Evolutionary conservation across 176 grass and related monocot genomes (phyloP), one percentile per base, ranked within the genome.

Genomic region (Triticum urartu): DNA sequence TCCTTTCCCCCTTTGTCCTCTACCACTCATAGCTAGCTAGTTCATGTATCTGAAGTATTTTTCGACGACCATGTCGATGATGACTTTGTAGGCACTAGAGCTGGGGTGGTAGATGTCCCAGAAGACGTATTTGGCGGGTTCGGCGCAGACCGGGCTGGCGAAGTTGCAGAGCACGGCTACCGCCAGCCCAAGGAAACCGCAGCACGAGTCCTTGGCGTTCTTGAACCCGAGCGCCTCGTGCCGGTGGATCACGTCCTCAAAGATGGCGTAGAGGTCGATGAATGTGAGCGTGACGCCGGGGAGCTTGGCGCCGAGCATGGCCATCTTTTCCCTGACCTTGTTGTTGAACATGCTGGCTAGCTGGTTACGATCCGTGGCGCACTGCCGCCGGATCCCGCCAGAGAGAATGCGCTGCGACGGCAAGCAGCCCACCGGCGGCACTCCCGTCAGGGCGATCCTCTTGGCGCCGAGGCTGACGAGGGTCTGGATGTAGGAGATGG

Each of bases 31-130:
- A 54, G 50, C 18, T 54, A 68, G 32, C 6, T 85, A 85, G 56
- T 80, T 67, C 68, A 83, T 70, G 54, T 58, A 72, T 83, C 58
- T 78, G 15, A 52, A 32, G 73, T 90, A 87, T 79, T 45, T 83
- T 1, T 58, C 26, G 22, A 90, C 20, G 65, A 92, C 35, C 0
- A 80, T 22, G 34, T 84, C 79, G 11, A 92, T 84, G 11, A 97
- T 83, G 9, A 90, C 10, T 62, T 90, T 83, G 84, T 86, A 90
- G 2, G 87, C 94, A 24, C 70, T 92, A 69, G 93, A 68, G 1
- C 75, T 90, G 69, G 94, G 94, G 64, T 97, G 94, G 84, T 90
- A 97, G 64, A 87, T 86, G 68, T 97, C 94, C 87, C 92, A 97
- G 84, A 97, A 97, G 24, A 97, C 50, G 68, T 89, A 94, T 75